Percentiles rank a stretch among this genome's conserved stretches.
Conservation (phyloP, 2,329 filamentous ascomycete species). For the Exophiala mesophila region DNA sequence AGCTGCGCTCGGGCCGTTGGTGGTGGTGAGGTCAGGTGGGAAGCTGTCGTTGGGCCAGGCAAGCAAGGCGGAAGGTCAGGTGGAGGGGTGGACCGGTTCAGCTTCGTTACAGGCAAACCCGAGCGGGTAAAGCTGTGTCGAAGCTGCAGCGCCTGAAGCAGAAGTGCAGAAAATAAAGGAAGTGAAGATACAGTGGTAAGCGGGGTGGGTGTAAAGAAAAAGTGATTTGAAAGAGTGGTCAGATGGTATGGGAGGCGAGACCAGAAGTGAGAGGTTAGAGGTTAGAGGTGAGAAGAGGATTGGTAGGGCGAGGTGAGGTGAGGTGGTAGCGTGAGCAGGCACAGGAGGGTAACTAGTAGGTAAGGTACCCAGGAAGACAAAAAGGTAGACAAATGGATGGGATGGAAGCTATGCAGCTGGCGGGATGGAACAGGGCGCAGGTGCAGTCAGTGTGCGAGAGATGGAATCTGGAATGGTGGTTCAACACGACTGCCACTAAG, state of each 20-base stretch:
- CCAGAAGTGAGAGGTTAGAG: conserved; percentile 6
- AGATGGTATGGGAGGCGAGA: conserved; percentile 10
- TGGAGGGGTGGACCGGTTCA: conserved; percentile 14
- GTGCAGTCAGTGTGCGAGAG: too few species aligned
- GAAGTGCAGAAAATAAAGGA: not conserved
- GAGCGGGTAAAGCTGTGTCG: conserved; percentile 17
- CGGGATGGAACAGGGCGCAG: too few species aligned
- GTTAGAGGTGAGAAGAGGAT: conserved; percentile 5
- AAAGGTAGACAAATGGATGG: too few species aligned
- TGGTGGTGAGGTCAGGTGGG: conserved; percentile 10
- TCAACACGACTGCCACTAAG: too few species aligned
- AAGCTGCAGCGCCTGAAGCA: conserved; percentile 24
- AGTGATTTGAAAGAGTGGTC: too few species aligned
- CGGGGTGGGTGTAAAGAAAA: too few species aligned
- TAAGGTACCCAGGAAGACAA: too few species aligned
- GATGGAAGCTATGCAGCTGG: too few species aligned
- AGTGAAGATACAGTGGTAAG: not conserved
- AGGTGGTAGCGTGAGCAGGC: too few species aligned
- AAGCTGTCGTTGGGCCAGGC: conserved; percentile 1
- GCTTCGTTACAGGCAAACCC: conserved; percentile 18
- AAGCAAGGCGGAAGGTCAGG: conserved; percentile 9
- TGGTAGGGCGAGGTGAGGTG: conserved; percentile 1
- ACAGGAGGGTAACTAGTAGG: too few species aligned
- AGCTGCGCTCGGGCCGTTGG: conserved; percentile 20
- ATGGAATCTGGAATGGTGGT: too few species aligned